Conservation (phyloP, 2,329 filamentous ascomycete genomes). For the Botrytis squamosa region DNA sequence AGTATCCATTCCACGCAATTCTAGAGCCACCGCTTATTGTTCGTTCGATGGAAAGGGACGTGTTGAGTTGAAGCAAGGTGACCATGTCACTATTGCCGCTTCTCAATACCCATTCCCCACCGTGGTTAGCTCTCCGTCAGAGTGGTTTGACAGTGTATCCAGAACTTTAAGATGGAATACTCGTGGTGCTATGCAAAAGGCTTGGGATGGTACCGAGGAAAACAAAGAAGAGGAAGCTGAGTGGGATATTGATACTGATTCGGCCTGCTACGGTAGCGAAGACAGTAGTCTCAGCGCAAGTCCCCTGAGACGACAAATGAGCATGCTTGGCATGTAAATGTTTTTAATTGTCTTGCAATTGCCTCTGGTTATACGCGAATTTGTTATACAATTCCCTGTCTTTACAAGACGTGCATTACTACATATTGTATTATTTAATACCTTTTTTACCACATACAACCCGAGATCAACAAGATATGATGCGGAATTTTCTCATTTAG, state of each 20-base stretch:
- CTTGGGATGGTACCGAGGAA: slow-evolving; percentile 56
- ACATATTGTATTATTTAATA: neutral
- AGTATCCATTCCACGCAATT: slow-evolving; percentile 79
- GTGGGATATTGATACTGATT: slow-evolving; percentile 96
- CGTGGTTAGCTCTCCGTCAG: slow-evolving; percentile 81
- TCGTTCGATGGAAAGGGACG: slow-evolving; percentile 97
- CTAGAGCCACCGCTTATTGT: slow-evolving; percentile 91
- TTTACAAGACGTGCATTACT: neutral
- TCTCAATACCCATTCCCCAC: slow-evolving; percentile 97
- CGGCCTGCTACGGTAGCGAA: slow-evolving; percentile 68
- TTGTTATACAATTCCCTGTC: neutral
- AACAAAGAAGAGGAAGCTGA: slow-evolving; percentile 54
- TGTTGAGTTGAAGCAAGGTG: slow-evolving; percentile 86
- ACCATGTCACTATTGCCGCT: slow-evolving; percentile 93
- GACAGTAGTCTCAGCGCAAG: slow-evolving; percentile 67
- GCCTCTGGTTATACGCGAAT: neutral
- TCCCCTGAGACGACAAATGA: slow-evolving; percentile 71
- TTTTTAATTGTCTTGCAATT: neutral
- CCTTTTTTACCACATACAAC: neutral
- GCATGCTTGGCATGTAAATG: slow-evolving; percentile 60
- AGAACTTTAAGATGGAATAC: slow-evolving; percentile 94
- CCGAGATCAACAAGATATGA: neutral
- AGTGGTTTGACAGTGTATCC: slow-evolving; percentile 97
- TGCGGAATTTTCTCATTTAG: neutral
- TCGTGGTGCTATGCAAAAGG: slow-evolving; percentile 86